Evolutionary conservation across 2,329 filamentous ascomycete species (phyloP).

Genomic region (Incumbomyces delicatus): DNA sequence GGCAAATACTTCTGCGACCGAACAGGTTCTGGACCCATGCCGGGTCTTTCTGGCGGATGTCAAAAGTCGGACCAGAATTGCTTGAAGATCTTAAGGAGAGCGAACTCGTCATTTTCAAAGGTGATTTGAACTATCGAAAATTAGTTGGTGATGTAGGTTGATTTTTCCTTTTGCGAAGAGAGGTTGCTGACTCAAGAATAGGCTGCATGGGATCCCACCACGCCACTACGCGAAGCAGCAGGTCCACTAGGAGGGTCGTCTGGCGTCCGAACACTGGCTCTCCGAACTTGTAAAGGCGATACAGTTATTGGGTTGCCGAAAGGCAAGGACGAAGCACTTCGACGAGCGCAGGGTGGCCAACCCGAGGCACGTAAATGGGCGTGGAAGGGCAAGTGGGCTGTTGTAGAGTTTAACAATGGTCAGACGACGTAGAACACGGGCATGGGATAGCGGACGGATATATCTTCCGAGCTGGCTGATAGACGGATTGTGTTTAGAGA

Average conservation of each 20-base stretch:
- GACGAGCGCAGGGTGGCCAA: slow-evolving; percentile 60
- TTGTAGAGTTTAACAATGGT: slow-evolving; percentile 74
- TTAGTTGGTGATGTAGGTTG: slow-evolving; percentile 70
- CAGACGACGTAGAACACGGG: slow-evolving; percentile 30
- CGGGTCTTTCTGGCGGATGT: slow-evolving; percentile 82
- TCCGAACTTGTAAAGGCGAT: slow-evolving; percentile 94
- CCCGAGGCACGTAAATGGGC: slow-evolving; percentile 71
- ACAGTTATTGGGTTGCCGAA: slow-evolving; percentile 79
- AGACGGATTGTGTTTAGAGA: too few relatives aligned
- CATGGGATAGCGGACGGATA: neutral
- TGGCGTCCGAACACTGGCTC: slow-evolving; percentile 71
- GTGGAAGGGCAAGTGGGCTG: slow-evolving; percentile 93
- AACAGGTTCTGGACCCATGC: slow-evolving; percentile 86
- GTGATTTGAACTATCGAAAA: slow-evolving; percentile 93
- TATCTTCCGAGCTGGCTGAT: too few relatives aligned
- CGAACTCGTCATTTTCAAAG: slow-evolving; percentile 92
- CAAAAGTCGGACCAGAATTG: slow-evolving; percentile 55
- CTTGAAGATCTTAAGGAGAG: slow-evolving; percentile 69
- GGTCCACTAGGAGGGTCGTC: slow-evolving; percentile 71
- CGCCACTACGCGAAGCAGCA: slow-evolving; percentile 73
- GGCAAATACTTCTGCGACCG: slow-evolving; percentile 70
- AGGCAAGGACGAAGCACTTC: slow-evolving; percentile 75
- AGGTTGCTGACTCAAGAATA: slow-evolving; percentile 24
- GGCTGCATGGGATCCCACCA: slow-evolving; percentile 76
- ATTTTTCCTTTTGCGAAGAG: neutral